A percentile compares a stretch with the other conserved stretches of the same genome.
Conservation (phyloP, 1,139 yeast species). For the Nadsonia commutata region DNA sequence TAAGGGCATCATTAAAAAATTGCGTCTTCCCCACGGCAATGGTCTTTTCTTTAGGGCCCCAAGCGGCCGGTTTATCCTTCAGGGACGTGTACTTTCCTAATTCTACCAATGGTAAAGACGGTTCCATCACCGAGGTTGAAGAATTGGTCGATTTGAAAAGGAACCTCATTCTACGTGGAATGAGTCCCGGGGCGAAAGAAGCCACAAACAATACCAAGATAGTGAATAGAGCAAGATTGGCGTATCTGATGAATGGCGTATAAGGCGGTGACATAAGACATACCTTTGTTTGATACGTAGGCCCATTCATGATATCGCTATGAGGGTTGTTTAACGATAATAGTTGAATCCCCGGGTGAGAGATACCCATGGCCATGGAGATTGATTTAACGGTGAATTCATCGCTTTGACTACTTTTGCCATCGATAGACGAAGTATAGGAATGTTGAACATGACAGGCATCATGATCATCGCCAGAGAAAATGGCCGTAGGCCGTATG, state of each 20-base stretch:
- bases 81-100: neutral
- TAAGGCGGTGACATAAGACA: conserved; percentile 68
- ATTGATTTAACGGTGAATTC: conserved; percentile 82
- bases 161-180: conserved; percentile 5
- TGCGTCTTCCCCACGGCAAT: too few species aligned
- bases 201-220: conserved; percentile 8
- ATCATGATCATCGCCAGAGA: conserved; percentile 95
- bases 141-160: neutral
- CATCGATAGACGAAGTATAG: conserved; percentile 20
- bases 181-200: conserved; percentile 11
- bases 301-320: conserved; percentile 2
- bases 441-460: conserved; percentile 68
- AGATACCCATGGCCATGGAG: conserved; percentile 87
- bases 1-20: too few species aligned
- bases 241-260: conserved; percentile 26
- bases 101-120: neutral
- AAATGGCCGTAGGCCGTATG: conserved; percentile 51
- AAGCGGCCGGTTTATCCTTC: too few species aligned
- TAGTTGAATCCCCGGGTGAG: conserved; percentile 72
- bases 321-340: conserved; percentile 36
- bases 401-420: conserved; percentile 29
- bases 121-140: conserved; percentile 1
- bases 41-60: too few species aligned
- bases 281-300: conserved; percentile 34
- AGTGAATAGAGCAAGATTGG: conserved; percentile 13